Evolutionary conservation across 306 rosid species (phyloP), one percentile per base, ranked within the genome.

Genomic region (Myrica gale): DNA sequence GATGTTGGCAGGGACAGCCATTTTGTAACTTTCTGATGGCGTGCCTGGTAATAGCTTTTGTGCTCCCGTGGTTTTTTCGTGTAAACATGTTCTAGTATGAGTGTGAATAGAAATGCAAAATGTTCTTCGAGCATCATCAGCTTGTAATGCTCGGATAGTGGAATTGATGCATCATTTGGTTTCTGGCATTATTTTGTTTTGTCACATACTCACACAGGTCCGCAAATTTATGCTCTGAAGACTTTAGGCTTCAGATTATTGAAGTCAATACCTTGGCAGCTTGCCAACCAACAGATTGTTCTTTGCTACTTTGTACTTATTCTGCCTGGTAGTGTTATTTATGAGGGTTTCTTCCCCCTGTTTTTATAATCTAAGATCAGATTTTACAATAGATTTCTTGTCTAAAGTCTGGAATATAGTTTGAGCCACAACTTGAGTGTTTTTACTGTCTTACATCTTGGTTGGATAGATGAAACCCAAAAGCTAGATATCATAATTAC

Each of bases 11-110:
- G 52, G 92, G 93, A 83, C 99, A 95, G 73, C 93, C 97, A 41
- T 92, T 95, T 78, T 95, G 99, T 83, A 95, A 95, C 87, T 95
- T 95, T 90, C 87, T 95, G 84, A 92, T 95, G 97, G 97, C 97
- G 7, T 95, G 99, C 82, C 82, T 92, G 82, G 97, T 95, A 74
- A 87, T 95, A 75, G 96, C 99, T 63, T 95, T 95, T 78, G 96
- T 95, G 42, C 96, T 95, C 21, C 97, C 99, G 45, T 95, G 99
- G 99, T 90, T 92, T 85, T 89, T 92, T 65, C 97, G 90, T 78
- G 93, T 88, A 81, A 85, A 90, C 83, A 83, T 92, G 88, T 95
- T 92, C 91, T 95, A 88, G 87, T 69, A 60, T 76, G 63, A 65
- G 72, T 71, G 68, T 80, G 82, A 60, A 70, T 47, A 56, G 62